phyloP scores from a whole-genome alignment of 371 early-diverging fungal genomes.

The Syncephalastrum contaminatum region DNA sequence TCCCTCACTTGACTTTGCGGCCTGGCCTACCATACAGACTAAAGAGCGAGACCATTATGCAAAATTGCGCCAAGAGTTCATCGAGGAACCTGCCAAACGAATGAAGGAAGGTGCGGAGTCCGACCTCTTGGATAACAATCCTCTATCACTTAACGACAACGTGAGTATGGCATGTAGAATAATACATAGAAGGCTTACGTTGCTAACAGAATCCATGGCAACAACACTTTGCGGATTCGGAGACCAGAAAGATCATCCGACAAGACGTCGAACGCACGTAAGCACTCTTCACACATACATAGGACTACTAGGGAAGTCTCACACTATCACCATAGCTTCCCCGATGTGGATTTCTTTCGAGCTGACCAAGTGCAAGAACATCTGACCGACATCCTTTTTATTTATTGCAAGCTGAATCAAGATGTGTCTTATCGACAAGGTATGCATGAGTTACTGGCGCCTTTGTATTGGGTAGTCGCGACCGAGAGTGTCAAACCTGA shows the following conservation, averaged over 20 bases:
- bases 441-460: conserved; percentile 95
- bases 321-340: conserved; percentile 59
- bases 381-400: conserved; percentile 83
- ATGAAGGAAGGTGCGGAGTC: conserved; percentile 34
- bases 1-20: conserved; percentile 50
- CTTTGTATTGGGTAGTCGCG: conserved; percentile 75
- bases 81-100: conserved; percentile 64
- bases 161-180: conserved; percentile 33
- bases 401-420: conserved; percentile 87
- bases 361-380: conserved; percentile 60
- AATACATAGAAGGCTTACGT: neutral
- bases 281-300: conserved; percentile 7
- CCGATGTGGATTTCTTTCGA: conserved; percentile 83
- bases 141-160: conserved; percentile 79
- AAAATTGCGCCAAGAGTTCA: conserved; percentile 62
- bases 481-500: conserved; percentile 41
- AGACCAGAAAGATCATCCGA: conserved; percentile 78
- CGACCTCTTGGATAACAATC: conserved; percentile 75
- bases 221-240: conserved; percentile 85
- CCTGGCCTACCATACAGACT: conserved; percentile 60
- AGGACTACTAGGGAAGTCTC: neutral
- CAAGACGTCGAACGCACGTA: conserved; percentile 94
- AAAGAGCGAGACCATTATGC: conserved; percentile 71
- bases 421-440: conserved; percentile 93
- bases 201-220: conserved; percentile 84